Conservation (phyloP, 106 monocot genomes). For the Dioscorea zingiberensis region DNA sequence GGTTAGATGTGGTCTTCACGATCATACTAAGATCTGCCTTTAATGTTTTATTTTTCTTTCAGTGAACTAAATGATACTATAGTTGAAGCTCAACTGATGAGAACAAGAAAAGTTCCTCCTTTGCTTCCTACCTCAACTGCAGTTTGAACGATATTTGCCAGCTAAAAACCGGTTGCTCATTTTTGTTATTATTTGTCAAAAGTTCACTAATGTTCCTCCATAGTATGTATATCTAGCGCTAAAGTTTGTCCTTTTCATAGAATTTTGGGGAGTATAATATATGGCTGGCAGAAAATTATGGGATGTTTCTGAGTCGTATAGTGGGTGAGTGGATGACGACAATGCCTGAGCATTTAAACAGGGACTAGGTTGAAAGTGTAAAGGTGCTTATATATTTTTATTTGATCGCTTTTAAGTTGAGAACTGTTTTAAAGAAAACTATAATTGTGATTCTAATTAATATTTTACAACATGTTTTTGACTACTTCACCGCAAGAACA, state of each 20-base stretch:
- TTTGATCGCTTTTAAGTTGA: background rate
- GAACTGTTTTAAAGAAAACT: background rate
- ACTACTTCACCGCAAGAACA: slow-evolving; percentile 97
- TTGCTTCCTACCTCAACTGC: slow-evolving; percentile 47
- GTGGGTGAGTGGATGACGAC: slow-evolving; percentile 99
- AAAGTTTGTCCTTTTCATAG: slow-evolving; percentile 20
- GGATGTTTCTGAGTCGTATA: slow-evolving; percentile 89
- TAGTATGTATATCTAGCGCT: too few species aligned
- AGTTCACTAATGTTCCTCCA: too few species aligned
- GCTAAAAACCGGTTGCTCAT: slow-evolving; percentile 88
- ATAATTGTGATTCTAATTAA: slow-evolving; percentile 1
- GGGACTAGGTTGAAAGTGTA: slow-evolving; percentile 99
- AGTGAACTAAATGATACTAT: slow-evolving; percentile 97
- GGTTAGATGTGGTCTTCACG: too few species aligned
- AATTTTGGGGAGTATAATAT: slow-evolving; percentile 94
- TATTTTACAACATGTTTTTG: slow-evolving; percentile 83
- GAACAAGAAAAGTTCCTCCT: slow-evolving; percentile 90
- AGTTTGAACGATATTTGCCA: slow-evolving; percentile 63
- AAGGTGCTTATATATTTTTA: slow-evolving; percentile 43
- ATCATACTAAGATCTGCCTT: background rate
- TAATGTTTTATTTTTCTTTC: slow-evolving; percentile 15
- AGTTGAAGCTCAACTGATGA: slow-evolving; percentile 90
- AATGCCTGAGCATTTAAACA: slow-evolving; percentile 98
- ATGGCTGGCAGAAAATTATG: slow-evolving; percentile 98
- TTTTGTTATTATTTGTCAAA: slow-evolving; percentile 38